Base-by-base conservation (phyloP, 441 rosid genomes). In the Croton laevigatus region DNA sequence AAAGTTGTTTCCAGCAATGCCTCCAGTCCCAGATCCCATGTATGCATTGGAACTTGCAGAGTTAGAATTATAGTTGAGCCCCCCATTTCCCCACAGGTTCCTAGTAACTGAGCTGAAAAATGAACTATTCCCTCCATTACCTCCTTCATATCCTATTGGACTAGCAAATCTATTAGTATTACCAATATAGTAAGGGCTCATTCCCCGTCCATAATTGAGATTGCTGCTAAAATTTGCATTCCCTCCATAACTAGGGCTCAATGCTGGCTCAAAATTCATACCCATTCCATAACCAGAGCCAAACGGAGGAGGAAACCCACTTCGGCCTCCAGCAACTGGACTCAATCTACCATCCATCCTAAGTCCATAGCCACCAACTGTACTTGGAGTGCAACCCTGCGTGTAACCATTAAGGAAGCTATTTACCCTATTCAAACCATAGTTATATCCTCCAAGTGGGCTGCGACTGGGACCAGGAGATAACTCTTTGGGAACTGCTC, bases 321-420 rank as follows among this genome's bases (percentile, higher is more conserved):
- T 85, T 73, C 91, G 89, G 42, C 93, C 86, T 72, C 81, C 83
- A 62, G 88, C 83, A 81, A 88, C 91, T 0, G 96, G 89, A 71
- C 91, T 86, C 74, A 88, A 94, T 71, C 97, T 89, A 63, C 89
- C 86, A 83, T 92, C 99, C 91, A 91, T 84, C 73, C 97, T 85
- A 71, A 89, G 84, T 70, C 93, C 94, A 59, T 85, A 90, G 46
- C 97, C 95, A 75, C 93, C 97, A 80, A 85, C 86, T 16, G 87
- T 76, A 74, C 81, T 81, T 17, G 90, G 92, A 82, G 69, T 80
- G 75, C 87, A 95, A 37, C 92, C 98, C 76, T 83, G 91, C 76
- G 83, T 85, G 81, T 85, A 91, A 19, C 91, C 94, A 80, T 81
- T 86, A 45, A 89, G 79, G 59, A 93, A 85, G 81, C 78, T 85